phyloP scores from a whole-genome alignment of 129 eudicot genomes.

The Arctium lappa region DNA sequence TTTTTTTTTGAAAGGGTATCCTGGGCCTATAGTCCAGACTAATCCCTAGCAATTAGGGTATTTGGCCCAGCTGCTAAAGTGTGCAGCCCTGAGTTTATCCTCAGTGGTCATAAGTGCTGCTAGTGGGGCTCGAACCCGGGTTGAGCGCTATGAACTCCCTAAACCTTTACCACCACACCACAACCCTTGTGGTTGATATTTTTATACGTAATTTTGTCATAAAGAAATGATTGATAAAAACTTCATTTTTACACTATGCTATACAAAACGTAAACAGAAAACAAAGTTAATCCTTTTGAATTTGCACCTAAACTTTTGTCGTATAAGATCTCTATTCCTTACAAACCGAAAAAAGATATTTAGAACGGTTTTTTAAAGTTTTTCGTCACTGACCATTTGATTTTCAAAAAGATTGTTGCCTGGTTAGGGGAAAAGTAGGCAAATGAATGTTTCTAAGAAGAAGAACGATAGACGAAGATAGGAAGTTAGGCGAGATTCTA shows the following conservation, averaged over 20 bases:
- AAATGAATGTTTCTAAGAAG: background rate
- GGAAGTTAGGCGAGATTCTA: constrained; percentile 1
- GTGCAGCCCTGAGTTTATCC: too few relatives aligned
- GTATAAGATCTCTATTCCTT: background rate
- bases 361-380: background rate
- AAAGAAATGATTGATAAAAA: background rate
- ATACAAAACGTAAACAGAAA: background rate
- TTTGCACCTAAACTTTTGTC: background rate
- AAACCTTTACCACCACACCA: too few relatives aligned
- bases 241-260: background rate
- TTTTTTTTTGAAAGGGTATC: too few relatives aligned
- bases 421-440: constrained; percentile 5
- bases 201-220: too few relatives aligned
- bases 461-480: background rate
- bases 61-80: too few relatives aligned
- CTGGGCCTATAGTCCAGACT: too few relatives aligned
- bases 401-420: background rate
- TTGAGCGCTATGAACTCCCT: too few relatives aligned
- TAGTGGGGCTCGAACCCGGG: too few relatives aligned
- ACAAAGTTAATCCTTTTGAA: background rate
- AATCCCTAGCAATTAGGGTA: too few relatives aligned
- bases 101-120: too few relatives aligned
- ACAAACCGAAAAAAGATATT: background rate
- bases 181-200: too few relatives aligned
- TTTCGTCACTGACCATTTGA: background rate